A percentile compares a stretch with the other conserved stretches of the same genome.
These are phyloP conservation scores for Moesziomyces aphidis DNA, from an alignment of 1,284 basidiomycete genomes.

Conservation along the genomic window DNA sequence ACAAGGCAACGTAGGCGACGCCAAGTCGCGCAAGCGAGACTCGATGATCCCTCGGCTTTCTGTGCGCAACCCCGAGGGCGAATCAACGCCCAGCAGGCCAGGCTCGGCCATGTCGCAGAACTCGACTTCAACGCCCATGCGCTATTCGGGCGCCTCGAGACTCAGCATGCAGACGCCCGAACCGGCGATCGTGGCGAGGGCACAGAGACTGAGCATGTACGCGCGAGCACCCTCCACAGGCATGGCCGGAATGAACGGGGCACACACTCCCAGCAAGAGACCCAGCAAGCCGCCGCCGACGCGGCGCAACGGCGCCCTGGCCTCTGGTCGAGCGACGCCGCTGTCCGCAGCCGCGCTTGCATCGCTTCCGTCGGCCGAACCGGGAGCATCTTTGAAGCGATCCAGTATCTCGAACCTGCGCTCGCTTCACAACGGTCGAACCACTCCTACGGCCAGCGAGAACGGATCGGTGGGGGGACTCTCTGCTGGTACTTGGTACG, in stretches of 20 bases:
- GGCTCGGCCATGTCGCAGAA: slow-evolving; percentile 56
- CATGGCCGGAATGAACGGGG: slow-evolving; percentile 12
- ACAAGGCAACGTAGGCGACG: slow-evolving; percentile 41
- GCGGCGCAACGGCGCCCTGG: slow-evolving; percentile 23
- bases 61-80: slow-evolving; percentile 19
- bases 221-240: slow-evolving; percentile 45
- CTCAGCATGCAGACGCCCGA: slow-evolving; percentile 63
- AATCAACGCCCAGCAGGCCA: slow-evolving; percentile 32
- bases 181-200: slow-evolving; percentile 57
- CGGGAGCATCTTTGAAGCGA: slow-evolving; percentile 29
- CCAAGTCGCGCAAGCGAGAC: slow-evolving; percentile 40
- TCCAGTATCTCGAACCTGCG: slow-evolving; percentile 56
- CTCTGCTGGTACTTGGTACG: slow-evolving; percentile 46
- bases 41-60: slow-evolving; percentile 53
- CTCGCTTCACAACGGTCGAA: slow-evolving; percentile 38
- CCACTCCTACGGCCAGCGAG: slow-evolving; percentile 54
- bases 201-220: slow-evolving; percentile 57
- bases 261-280: slow-evolving; percentile 29
- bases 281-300: slow-evolving; percentile 58
- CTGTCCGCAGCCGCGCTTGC: slow-evolving; percentile 60
- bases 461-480: slow-evolving; percentile 45
- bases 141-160: slow-evolving; percentile 47
- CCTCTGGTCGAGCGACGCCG: slow-evolving; percentile 54
- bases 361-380: slow-evolving; percentile 52
- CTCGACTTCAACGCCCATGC: slow-evolving; percentile 34